A percentile compares a stretch with the other conserved stretches of the same genome.
These are phyloP conservation scores for Claviceps sp. DNA, from an alignment of 2,329 filamentous ascomycete species.

Conservation along the genomic window DNA sequence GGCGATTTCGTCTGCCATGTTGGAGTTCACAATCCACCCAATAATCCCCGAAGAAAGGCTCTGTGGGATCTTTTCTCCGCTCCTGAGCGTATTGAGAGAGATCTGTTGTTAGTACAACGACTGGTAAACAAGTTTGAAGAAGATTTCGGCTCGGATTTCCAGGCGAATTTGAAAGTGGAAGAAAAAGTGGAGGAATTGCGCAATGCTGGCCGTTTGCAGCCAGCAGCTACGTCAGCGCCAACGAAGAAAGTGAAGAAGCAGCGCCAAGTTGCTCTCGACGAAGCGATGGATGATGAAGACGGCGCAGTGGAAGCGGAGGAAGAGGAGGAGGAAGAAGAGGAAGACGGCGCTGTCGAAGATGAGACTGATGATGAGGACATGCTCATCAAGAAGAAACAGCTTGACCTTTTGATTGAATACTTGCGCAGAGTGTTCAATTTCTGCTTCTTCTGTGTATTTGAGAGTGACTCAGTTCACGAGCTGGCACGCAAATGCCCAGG, in stretches of 20 bases:
- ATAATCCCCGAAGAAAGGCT: conserved; percentile 80
- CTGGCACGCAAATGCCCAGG: conserved; percentile 91
- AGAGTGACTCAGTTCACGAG: conserved; percentile 94
- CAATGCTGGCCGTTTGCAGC: conserved; percentile 63
- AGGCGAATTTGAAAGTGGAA: conserved; percentile 69
- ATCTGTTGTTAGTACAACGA: conserved; percentile 69
- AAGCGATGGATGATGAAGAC: conserved; percentile 49
- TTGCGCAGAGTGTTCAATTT: conserved; percentile 95
- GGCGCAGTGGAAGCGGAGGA: conserved; percentile 58
- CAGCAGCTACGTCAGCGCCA: conserved; percentile 38
- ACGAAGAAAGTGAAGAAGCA: conserved; percentile 48
- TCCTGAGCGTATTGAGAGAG: conserved; percentile 84
- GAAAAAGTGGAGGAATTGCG: conserved; percentile 74
- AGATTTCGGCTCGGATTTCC: conserved; percentile 64
- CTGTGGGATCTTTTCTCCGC: conserved; percentile 94
- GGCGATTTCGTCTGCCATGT: conserved; percentile 98
- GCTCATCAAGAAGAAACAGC: conserved; percentile 85
- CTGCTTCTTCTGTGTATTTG: conserved; percentile 99
- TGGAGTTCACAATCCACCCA: conserved; percentile 83
- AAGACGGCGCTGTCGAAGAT: conserved; percentile 66
- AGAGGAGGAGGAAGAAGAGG: conserved; percentile 61
- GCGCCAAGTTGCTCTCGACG: conserved; percentile 45
- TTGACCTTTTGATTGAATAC: conserved; percentile 93
- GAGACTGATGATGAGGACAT: conserved; percentile 86
- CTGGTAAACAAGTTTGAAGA: conserved; percentile 75